Evolutionary conservation across 2,329 filamentous ascomycete species (phyloP).

Genomic region (Beauveria varroae): DNA sequence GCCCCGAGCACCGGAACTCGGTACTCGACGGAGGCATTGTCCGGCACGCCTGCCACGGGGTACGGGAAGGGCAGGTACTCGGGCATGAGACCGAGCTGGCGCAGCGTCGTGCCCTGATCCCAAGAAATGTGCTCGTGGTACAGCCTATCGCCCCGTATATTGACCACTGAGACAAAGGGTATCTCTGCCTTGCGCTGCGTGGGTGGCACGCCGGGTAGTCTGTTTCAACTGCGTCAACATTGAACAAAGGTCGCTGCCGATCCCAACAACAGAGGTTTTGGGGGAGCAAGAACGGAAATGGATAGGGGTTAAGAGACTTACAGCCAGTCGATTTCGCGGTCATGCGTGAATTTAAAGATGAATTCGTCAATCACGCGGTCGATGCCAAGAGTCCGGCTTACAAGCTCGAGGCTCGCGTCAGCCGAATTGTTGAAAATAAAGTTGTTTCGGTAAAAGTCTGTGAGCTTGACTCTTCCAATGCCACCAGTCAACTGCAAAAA

Average conservation of each 20-base stretch:
- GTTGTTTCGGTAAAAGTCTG: constrained; percentile 61
- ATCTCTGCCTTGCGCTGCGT: constrained; percentile 45
- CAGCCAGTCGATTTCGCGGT: constrained; percentile 56
- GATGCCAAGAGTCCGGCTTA: constrained; percentile 53
- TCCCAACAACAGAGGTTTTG: background rate
- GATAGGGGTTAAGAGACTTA: constrained; percentile 28
- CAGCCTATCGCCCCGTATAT: constrained; percentile 52
- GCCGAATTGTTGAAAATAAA: constrained; percentile 52
- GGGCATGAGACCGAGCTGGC: constrained; percentile 45
- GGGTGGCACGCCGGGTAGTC: constrained; percentile 43
- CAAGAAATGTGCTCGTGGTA: constrained; percentile 60
- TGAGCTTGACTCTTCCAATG: constrained; percentile 55
- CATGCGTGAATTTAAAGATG: constrained; percentile 54
- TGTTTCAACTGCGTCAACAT: constrained; percentile 20
- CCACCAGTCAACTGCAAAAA: constrained; percentile 50
- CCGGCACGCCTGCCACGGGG: background rate
- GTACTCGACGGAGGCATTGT: constrained; percentile 20
- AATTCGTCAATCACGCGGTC: constrained; percentile 67
- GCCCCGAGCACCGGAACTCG: constrained; percentile 24
- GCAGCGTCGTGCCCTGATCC: constrained; percentile 56
- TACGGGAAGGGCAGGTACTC: constrained; percentile 6
- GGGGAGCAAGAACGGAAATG: background rate
- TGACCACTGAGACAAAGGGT: constrained; percentile 54
- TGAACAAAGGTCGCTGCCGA: background rate
- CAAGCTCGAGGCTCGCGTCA: constrained; percentile 21